Conservation (phyloP, 2,329 filamentous ascomycete species). For the Colletotrichum simmondsii region DNA sequence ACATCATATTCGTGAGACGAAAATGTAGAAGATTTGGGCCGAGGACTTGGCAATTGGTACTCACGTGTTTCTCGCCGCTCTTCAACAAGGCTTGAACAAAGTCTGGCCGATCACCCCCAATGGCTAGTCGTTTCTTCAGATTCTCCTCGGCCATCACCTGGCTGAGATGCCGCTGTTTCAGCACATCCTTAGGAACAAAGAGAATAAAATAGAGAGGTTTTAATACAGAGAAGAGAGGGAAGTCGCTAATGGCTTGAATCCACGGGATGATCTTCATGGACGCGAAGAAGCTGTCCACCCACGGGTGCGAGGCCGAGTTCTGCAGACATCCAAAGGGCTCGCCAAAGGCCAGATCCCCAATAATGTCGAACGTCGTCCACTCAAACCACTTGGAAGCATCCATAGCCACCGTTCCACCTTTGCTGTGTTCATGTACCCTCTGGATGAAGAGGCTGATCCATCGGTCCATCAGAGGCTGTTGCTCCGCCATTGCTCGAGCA, state of each 20-base stretch:
- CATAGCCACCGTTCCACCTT: not conserved
- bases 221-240: not conserved
- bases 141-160: not conserved
- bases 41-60: not conserved
- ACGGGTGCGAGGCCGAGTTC: conserved; percentile 38
- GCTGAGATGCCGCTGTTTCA: not conserved
- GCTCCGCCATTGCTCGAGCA: conserved; percentile 41
- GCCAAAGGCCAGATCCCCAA: conserved; percentile 43
- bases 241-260: not conserved
- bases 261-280: not conserved
- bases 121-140: not conserved
- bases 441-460: conserved; percentile 44
- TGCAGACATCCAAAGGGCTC: conserved; percentile 42
- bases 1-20: conserved; percentile 32
- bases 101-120: not conserved
- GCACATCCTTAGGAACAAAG: not conserved
- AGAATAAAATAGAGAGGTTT: not conserved
- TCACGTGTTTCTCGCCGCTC: conserved; percentile 25
- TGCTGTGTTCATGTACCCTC: conserved; percentile 39
- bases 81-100: conserved; percentile 34
- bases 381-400: conserved; percentile 30
- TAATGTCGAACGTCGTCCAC: conserved; percentile 42
- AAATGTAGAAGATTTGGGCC: not conserved
- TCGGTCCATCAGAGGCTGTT: conserved; percentile 41
- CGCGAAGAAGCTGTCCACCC: conserved; percentile 39